Base-by-base conservation (phyloP, 108 stramenopile species). In the Skeletonema grethae region DNA sequence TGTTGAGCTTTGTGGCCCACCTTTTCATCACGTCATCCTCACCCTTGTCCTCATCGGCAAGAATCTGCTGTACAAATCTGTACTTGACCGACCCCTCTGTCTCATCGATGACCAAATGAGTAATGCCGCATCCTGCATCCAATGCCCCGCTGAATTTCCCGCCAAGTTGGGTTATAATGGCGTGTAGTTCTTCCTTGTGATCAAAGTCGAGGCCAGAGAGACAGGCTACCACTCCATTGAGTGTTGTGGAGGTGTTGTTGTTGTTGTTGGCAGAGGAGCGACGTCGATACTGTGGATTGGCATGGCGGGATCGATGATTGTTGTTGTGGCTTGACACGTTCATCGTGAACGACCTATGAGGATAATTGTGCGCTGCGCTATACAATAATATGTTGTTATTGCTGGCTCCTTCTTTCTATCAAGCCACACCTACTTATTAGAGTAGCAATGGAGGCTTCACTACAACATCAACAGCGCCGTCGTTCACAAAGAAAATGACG, bases 151-250 rank as follows among this genome's bases (percentile, higher is more conserved):
- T 25, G n/a, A 29, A n/a, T 5, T 43, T 24, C 10, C 73, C 73
- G n/a, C 73, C 73, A 7, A 75, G 60, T 0, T 29, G 41, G 7
- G 30, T 29, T 16, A 75, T 25, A 12, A 66, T 16, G 7, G 25
- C 29, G 24, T 75, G 63, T 2, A 75, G 73, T 10, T 50, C 59
- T n/a, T 55, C 31, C 61, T 75, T 75, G 59, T 34, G 38, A 0
- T 64, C 18, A 29, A 28, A 20, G 9, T 65, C 64, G 36, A 65
- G 73, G 18, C 73, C 73, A 12, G 73, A 75, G 65, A 75, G 65
- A n/a, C 73, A 75, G 25, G 65, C 65, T 20, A 67, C 46, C 2
- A 75, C 73, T 61, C 73, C 73, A 8, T 29, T 29, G 0, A 75
- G 65, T 22, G 58, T 22, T 64, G 18, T 8, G 7, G 22, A 7